phyloP scores from a whole-genome alignment of 2,329 filamentous ascomycete genomes.

The Pyrenophora graminea region DNA sequence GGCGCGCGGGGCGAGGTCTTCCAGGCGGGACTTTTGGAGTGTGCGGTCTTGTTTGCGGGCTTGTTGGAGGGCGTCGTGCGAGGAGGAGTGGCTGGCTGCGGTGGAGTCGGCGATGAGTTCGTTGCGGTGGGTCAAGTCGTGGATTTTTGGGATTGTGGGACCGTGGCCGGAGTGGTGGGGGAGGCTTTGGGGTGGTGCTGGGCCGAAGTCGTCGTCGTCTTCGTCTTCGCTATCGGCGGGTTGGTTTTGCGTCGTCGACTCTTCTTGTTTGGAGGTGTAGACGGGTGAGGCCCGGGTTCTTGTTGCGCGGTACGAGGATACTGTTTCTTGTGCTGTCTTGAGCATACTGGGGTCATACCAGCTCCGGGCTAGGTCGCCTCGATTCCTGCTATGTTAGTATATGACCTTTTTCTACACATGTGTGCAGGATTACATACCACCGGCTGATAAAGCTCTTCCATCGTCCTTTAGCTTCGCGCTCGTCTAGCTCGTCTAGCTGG shows the following conservation, averaged over 20 bases:
- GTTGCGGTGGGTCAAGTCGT: constrained; percentile 72
- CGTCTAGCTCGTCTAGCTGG: constrained; percentile 68
- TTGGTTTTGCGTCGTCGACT: constrained; percentile 3
- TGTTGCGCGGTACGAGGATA: constrained; percentile 23
- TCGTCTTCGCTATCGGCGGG: constrained; percentile 21
- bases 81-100: constrained; percentile 52
- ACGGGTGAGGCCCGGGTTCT: constrained; percentile 23
- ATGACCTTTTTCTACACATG: neutral
- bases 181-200: constrained; percentile 53
- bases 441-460: constrained; percentile 93
- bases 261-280: constrained; percentile 17
- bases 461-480: constrained; percentile 76
- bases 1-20: constrained; percentile 81
- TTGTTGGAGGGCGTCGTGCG: constrained; percentile 59
- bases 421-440: constrained; percentile 64
- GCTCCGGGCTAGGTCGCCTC: constrained; percentile 79
- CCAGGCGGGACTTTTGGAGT: constrained; percentile 71
- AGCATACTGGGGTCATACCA: constrained; percentile 89
- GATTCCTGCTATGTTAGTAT: constrained; percentile 70
- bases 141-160: constrained; percentile 68
- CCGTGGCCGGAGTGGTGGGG: constrained; percentile 46
- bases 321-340: constrained; percentile 52
- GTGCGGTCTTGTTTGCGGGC: constrained; percentile 68
- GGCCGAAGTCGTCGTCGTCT: constrained; percentile 56
- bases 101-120: constrained; percentile 60